Evolutionary conservation across 2,329 filamentous ascomycete genomes (phyloP).

Genomic region (Sporothrix sp.): DNA sequence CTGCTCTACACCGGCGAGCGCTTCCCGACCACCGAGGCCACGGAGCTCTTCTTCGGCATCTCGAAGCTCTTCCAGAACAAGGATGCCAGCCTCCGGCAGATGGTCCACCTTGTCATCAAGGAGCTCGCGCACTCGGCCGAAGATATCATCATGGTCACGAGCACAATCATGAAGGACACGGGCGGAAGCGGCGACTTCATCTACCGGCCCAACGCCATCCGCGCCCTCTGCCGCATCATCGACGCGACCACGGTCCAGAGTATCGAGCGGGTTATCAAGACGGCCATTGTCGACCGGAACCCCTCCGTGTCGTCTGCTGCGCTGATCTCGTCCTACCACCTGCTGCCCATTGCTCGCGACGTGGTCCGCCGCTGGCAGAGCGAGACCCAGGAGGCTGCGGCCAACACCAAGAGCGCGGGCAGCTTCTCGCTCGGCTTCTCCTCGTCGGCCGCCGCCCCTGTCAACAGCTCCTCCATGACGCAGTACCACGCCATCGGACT

Average conservation of each 20-base stretch:
- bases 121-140: constrained; percentile 91
- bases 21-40: constrained; percentile 95
- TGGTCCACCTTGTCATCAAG: constrained; percentile 98
- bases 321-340: constrained; percentile 92
- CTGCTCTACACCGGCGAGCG: constrained; percentile 94
- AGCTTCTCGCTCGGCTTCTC: constrained; percentile 89
- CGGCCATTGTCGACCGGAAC: constrained; percentile 97
- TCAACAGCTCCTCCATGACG: constrained; percentile 93
- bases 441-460: constrained; percentile 53
- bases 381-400: constrained; percentile 93
- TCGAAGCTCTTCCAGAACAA: constrained; percentile 99
- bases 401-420: constrained; percentile 75
- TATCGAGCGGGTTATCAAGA: constrained; percentile 98
- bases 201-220: constrained; percentile 90
- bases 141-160: constrained; percentile 99
- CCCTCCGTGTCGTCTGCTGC: constrained; percentile 94
- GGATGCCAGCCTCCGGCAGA: constrained; percentile 93
- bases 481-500: constrained; percentile 98
- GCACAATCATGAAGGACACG: constrained; percentile 99
- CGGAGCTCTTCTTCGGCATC: constrained; percentile 95
- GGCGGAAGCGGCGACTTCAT: constrained; percentile 89
- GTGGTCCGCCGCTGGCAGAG: constrained; percentile 97
- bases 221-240: constrained; percentile 91
- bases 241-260: constrained; percentile 93
- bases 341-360: constrained; percentile 89